Percentiles rank a stretch among this genome's conserved stretches.
Evolutionary conservation across 305 asterid genomes (phyloP).

Genomic region (Fraxinus baroniana): DNA sequence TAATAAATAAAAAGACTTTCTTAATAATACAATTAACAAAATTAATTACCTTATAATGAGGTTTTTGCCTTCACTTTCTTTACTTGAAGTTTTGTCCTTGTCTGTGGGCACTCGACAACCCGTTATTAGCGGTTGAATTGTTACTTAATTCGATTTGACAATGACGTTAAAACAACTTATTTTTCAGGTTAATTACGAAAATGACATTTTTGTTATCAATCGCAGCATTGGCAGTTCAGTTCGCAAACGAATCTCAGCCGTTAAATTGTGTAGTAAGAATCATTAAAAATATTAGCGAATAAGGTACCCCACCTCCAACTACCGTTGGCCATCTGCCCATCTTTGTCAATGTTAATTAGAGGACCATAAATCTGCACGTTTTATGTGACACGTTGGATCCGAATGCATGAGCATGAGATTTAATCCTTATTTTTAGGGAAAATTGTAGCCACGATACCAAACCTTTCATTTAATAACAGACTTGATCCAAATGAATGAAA

Average conservation of each 20-base stretch:
- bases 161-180: neutral
- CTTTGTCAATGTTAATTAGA: neutral
- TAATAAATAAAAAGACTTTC: neutral
- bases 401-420: conserved; percentile 8
- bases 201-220: neutral
- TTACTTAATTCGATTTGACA: neutral
- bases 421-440: neutral
- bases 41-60: neutral
- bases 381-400: conserved; percentile 22
- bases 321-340: neutral
- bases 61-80: neutral
- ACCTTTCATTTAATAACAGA: too few species aligned
- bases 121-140: conserved; percentile 17
- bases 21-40: neutral
- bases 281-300: neutral
- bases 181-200: conserved; percentile 6
- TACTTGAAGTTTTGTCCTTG: conserved; percentile 30
- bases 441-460: too few species aligned
- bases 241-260: conserved; percentile 8
- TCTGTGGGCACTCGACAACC: conserved; percentile 19
- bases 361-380: conserved; percentile 34
- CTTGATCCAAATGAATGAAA: too few species aligned
- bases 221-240: neutral
- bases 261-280: neutral
- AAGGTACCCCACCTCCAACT: conserved; percentile 13